Evolutionary conservation across 345 rosid species (phyloP).

Genomic region (Citrus unshiu): DNA sequence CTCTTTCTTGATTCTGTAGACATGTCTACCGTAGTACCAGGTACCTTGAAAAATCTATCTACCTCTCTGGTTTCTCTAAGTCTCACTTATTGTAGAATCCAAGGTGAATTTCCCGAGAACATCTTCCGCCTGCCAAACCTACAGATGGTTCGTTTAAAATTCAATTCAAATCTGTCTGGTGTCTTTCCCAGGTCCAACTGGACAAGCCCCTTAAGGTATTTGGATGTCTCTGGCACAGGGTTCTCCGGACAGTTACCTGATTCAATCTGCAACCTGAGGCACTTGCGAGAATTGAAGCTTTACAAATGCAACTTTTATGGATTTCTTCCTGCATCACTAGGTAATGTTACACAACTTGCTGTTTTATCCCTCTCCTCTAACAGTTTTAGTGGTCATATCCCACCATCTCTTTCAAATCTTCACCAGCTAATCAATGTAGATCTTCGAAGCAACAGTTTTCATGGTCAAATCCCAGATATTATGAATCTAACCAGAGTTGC

Average conservation of each 20-base stretch:
- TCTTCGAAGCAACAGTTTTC: background rate
- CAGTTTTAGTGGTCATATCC: conserved; percentile 19
- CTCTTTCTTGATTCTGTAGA: background rate
- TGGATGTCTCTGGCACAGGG: background rate
- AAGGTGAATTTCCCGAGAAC: conserved; percentile 6
- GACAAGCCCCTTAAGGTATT: background rate
- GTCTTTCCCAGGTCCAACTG: conserved; percentile 5
- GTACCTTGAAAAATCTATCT: conserved; percentile 10
- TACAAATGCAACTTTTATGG: background rate
- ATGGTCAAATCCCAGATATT: conserved; percentile 20
- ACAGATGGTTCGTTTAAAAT: background rate
- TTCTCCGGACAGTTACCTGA: background rate
- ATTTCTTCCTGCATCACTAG: background rate
- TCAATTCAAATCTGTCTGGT: background rate
- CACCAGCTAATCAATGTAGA: background rate
- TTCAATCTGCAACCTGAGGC: background rate
- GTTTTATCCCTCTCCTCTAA: background rate
- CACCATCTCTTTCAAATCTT: conserved; percentile 5
- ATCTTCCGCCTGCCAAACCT: conserved; percentile 3
- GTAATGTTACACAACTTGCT: background rate
- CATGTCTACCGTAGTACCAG: background rate
- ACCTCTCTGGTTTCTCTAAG: background rate
- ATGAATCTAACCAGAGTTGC: background rate
- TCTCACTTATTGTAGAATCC: background rate
- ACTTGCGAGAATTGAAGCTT: background rate